phyloP scores from a whole-genome alignment of 2,329 filamentous ascomycete species.

The Calonectria pauciramosa region DNA sequence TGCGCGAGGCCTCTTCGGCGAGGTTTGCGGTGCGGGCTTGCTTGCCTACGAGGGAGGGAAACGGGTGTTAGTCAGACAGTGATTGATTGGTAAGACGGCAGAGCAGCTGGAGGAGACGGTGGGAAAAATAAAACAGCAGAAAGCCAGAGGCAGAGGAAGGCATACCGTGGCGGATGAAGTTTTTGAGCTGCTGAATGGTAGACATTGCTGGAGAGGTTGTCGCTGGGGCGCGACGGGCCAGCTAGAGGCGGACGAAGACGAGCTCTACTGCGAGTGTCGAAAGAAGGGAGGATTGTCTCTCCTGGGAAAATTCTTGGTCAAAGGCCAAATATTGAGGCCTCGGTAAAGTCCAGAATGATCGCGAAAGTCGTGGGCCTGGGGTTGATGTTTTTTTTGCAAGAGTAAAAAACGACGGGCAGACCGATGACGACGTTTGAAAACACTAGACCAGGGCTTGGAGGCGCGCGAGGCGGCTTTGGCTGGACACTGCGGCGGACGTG shows the following conservation, averaged over 20 bases:
- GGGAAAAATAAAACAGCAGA: background rate
- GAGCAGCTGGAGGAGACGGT: conserved; percentile 4
- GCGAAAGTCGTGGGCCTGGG: background rate
- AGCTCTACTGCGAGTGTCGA: conserved; percentile 21
- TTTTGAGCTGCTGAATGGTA: conserved; percentile 95
- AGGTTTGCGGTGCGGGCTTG: conserved; percentile 80
- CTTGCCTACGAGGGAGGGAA: conserved; percentile 71
- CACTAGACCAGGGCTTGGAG: conserved; percentile 13
- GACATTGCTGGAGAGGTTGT: conserved; percentile 62
- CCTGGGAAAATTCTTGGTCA: conserved; percentile 1
- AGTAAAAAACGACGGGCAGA: conserved; percentile 9
- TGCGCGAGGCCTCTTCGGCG: conserved; percentile 65
- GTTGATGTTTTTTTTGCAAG: conserved; percentile 14
- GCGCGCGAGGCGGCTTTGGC: conserved; percentile 3
- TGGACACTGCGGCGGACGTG: conserved; percentile 17
- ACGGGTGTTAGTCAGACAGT: conserved; percentile 20
- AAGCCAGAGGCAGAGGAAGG: conserved; percentile 3
- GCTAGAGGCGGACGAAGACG: conserved; percentile 25
- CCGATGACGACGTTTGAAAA: conserved; percentile 23
- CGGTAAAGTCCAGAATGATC: background rate
- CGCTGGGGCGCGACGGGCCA: conserved; percentile 45
- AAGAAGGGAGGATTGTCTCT: conserved; percentile 15
- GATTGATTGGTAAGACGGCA: background rate
- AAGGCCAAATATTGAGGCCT: background rate
- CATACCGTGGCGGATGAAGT: conserved; percentile 93